Conservation (phyloP, 1,139 yeast genomes). For the Magnusiomyces tetraspermus region DNA sequence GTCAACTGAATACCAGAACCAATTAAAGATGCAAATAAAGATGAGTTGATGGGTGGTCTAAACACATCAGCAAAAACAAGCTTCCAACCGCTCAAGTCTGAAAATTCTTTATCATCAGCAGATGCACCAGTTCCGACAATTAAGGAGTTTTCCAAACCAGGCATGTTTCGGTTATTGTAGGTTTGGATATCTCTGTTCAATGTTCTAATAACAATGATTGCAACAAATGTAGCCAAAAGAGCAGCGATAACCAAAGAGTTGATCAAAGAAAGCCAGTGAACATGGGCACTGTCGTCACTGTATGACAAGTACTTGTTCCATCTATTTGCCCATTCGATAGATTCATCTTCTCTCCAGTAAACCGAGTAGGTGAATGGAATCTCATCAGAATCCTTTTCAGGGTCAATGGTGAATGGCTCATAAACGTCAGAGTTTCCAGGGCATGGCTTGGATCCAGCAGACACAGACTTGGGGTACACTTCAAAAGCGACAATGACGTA, state of each 20-base stretch:
- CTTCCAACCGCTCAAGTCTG: conserved; percentile 44
- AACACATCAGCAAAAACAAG: conserved; percentile 46
- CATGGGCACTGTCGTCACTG: conserved; percentile 41
- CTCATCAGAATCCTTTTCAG: conserved; percentile 28
- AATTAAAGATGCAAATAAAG: conserved; percentile 46
- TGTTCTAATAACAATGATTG: conserved; percentile 49
- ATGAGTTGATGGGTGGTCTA: conserved; percentile 41
- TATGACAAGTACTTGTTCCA: conserved; percentile 66
- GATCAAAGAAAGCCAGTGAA: conserved; percentile 64
- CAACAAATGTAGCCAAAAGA: conserved; percentile 51
- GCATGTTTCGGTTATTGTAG: conserved; percentile 22
- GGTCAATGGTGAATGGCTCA: conserved; percentile 21
- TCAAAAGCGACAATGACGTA: conserved; percentile 80
- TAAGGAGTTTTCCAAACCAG: conserved; percentile 8
- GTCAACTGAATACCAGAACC: conserved; percentile 68
- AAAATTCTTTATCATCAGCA: conserved; percentile 24
- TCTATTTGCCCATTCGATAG: conserved; percentile 57
- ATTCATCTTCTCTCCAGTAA: conserved; percentile 76
- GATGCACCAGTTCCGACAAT: conserved; percentile 2
- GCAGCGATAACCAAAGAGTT: conserved; percentile 55
- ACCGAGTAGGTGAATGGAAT: conserved; percentile 81
- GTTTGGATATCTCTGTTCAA: conserved; percentile 38
- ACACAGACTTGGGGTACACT: conserved; percentile 75
- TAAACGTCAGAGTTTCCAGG: conserved; percentile 22
- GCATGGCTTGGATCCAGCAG: conserved; percentile 34